Percentiles rank a stretch among this genome's conserved stretches.
Conservation (phyloP, 805 yeast genomes). For the Soucietia sequanensis region DNA sequence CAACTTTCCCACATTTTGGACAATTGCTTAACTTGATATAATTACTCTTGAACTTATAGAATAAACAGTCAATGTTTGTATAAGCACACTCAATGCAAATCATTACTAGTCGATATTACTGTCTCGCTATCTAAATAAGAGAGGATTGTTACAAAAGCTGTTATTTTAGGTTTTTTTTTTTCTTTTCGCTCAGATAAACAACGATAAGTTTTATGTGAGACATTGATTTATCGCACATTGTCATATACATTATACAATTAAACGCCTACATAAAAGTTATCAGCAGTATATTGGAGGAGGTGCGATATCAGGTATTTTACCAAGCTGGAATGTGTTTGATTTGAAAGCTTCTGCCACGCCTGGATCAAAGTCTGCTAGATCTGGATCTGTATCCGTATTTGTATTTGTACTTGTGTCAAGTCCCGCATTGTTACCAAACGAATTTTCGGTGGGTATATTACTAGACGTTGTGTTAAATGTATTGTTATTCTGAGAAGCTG, state of each 20-base stretch:
- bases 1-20: slow-evolving; percentile 64
- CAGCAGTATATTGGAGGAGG: slow-evolving; percentile 47
- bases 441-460: too few relatives aligned
- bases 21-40: slow-evolving; percentile 83
- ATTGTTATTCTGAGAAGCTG: not conserved
- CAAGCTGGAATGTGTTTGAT: slow-evolving; percentile 49
- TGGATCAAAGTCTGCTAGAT: slow-evolving; percentile 41
- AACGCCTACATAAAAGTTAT: too few relatives aligned
- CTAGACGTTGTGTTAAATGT: not conserved
- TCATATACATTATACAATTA: not conserved
- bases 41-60: slow-evolving; percentile 68
- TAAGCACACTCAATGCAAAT: slow-evolving; percentile 86
- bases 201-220: too few relatives aligned
- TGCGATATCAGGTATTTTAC: slow-evolving; percentile 67
- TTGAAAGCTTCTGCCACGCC: slow-evolving; percentile 47
- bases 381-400: slow-evolving; percentile 13
- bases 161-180: too few relatives aligned
- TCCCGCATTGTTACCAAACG: not conserved
- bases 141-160: too few relatives aligned
- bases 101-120: slow-evolving; percentile 56
- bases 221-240: not conserved
- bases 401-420: not conserved
- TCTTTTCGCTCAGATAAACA: too few relatives aligned
- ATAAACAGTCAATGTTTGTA: slow-evolving; percentile 58
- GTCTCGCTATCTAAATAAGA: too few relatives aligned